These are phyloP conservation scores for Microdochium trichocladiopsis DNA, from an alignment of 2,329 filamentous ascomycete species.

Conservation along the genomic window DNA sequence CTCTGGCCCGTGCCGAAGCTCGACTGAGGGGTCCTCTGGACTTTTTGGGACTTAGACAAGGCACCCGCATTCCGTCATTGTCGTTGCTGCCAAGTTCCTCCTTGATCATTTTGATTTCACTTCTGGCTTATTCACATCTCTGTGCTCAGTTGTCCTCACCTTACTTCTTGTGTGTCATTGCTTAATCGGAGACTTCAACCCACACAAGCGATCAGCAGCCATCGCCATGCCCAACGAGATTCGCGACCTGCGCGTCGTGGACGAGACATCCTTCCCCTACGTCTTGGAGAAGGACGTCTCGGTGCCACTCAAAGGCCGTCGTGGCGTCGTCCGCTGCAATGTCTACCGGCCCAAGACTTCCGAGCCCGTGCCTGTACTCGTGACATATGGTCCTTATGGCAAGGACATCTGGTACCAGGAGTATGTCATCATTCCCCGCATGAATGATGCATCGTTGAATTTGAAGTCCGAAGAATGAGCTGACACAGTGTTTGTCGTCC, in stretches of 20 bases:
- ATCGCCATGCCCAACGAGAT: constrained; percentile 19
- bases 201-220: no score
- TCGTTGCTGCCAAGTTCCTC: no score
- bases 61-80: no score
- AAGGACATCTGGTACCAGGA: constrained; percentile 61
- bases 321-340: constrained; percentile 27
- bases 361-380: constrained; percentile 47
- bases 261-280: constrained; percentile 27
- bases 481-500: no score
- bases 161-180: background rate
- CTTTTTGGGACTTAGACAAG: no score
- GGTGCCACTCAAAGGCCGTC: constrained; percentile 17
- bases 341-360: constrained; percentile 27
- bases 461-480: no score
- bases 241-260: constrained; percentile 17
- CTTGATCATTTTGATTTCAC: no score
- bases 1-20: no score
- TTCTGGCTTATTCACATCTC: background rate
- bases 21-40: no score
- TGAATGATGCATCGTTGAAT: no score
- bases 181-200: no score
- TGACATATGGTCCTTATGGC: constrained; percentile 68
- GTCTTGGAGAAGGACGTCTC: constrained; percentile 28
- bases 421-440: no score
- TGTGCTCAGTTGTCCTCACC: background rate